phyloP scores from a whole-genome alignment of 805 yeast genomes.

The Yamadazyma takamatsuzukensis region DNA sequence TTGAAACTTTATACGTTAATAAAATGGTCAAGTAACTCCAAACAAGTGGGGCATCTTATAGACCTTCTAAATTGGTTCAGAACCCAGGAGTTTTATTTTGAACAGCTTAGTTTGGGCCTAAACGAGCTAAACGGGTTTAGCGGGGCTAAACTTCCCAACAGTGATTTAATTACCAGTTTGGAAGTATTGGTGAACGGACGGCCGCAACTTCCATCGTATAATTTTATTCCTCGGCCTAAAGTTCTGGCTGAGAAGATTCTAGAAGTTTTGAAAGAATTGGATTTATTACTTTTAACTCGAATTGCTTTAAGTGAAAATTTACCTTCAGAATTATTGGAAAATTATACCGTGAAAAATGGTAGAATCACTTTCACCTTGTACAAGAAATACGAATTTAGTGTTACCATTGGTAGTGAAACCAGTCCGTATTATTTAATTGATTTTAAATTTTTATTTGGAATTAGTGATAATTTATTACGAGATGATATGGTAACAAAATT shows the following conservation, averaged over 20 bases:
- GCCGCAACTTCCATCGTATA: constrained; percentile 69
- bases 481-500: constrained; percentile 24
- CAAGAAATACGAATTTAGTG: constrained; percentile 56
- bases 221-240: constrained; percentile 45
- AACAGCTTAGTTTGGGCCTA: constrained; percentile 56
- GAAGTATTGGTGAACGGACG: constrained; percentile 78
- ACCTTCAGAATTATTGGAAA: constrained; percentile 56
- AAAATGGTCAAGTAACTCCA: constrained; percentile 80
- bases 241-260: constrained; percentile 56
- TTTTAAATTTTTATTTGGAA: constrained; percentile 60
- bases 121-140: constrained; percentile 69
- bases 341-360: constrained; percentile 71
- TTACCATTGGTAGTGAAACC: constrained; percentile 66
- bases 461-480: constrained; percentile 32
- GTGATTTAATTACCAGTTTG: constrained; percentile 82
- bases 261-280: constrained; percentile 61
- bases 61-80: constrained; percentile 88
- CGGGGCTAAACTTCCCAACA: constrained; percentile 89
- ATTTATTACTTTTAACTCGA: constrained; percentile 68
- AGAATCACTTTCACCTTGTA: constrained; percentile 62
- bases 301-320: constrained; percentile 64
- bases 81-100: constrained; percentile 69
- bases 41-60: constrained; percentile 69
- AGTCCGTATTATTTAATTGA: constrained; percentile 78
- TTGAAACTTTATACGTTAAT: constrained; percentile 79